These are phyloP conservation scores for Quercus agrifolia DNA, from an alignment of 306 rosid species.

Conservation along the genomic window DNA sequence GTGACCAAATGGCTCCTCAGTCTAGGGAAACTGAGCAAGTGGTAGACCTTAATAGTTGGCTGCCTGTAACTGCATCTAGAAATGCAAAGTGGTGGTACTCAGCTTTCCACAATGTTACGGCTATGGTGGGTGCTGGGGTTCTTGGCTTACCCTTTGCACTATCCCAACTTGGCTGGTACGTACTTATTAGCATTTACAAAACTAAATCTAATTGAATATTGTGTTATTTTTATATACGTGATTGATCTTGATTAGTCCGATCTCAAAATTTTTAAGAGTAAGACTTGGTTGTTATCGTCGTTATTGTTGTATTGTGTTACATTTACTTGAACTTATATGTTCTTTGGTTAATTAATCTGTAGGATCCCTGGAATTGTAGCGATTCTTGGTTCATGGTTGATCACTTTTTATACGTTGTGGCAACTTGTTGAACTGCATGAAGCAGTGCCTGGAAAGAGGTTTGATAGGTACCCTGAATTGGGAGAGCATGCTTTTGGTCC, in stretches of 20 bases:
- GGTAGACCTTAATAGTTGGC: conserved; percentile 11
- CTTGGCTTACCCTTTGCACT: conserved; percentile 34
- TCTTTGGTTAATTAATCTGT: background rate
- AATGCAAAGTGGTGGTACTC: conserved; percentile 44
- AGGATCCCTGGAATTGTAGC: conserved; percentile 43
- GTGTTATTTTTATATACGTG: too few relatives aligned
- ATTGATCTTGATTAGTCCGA: too few relatives aligned
- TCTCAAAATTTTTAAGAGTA: too few relatives aligned
- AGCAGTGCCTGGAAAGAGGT: conserved; percentile 42
- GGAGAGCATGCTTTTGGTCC: conserved; percentile 52
- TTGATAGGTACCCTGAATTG: conserved; percentile 53
- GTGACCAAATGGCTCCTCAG: too few relatives aligned
- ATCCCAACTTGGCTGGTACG: conserved; percentile 39
- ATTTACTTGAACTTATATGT: too few relatives aligned
- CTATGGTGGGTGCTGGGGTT: conserved; percentile 41
- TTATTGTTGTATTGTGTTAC: too few relatives aligned
- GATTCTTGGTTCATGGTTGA: conserved; percentile 46
- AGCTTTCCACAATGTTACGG: conserved; percentile 40
- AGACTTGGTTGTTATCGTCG: too few relatives aligned
- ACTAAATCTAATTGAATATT: too few relatives aligned
- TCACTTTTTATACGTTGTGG: conserved; percentile 68
- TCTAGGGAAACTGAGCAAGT: too few relatives aligned
- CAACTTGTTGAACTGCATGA: conserved; percentile 59
- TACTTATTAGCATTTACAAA: too few relatives aligned
- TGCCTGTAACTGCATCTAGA: conserved; percentile 33